Conservation (phyloP, 495 filamentous ascomycete genomes). For the Penicillium odoratum region DNA sequence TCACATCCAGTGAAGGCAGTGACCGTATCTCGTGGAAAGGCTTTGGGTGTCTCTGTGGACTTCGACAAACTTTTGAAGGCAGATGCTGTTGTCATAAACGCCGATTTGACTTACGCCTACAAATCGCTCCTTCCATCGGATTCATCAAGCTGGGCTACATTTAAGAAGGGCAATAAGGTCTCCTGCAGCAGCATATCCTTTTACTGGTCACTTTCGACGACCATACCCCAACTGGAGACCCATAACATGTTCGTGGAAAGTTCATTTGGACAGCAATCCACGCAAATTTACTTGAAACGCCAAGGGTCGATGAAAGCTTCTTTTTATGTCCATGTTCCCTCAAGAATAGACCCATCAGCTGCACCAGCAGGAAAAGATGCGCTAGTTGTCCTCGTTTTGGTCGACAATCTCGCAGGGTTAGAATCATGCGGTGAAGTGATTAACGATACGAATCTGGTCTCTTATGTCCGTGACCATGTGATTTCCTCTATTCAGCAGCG, state of each 20-base stretch:
- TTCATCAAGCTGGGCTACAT: constrained; percentile 23
- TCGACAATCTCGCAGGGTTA: constrained; percentile 53
- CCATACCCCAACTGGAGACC: constrained; percentile 56
- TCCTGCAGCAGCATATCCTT: constrained; percentile 73
- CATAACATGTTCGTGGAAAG: constrained; percentile 79
- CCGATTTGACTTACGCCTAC: constrained; percentile 70
- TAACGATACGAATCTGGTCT: constrained; percentile 55
- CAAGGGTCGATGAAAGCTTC: constrained; percentile 59
- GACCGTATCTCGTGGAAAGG: not conserved
- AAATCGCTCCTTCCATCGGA: constrained; percentile 58
- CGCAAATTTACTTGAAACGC: constrained; percentile 31
- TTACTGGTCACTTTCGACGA: constrained; percentile 65
- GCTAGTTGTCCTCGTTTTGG: constrained; percentile 65
- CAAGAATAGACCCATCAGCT: constrained; percentile 62
- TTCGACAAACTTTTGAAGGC: constrained; percentile 40
- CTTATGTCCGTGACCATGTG: constrained; percentile 51
- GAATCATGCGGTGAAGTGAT: constrained; percentile 7
- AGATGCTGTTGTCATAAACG: constrained; percentile 65
- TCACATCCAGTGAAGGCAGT: not conserved
- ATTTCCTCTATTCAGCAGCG: constrained; percentile 55
- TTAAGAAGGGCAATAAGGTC: not conserved
- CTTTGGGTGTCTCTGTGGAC: not conserved
- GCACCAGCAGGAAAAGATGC: constrained; percentile 60
- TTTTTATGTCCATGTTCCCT: constrained; percentile 75
- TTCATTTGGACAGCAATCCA: constrained; percentile 43